Evolutionary conservation across 768 basidiomycete genomes (phyloP).

Genomic region (Suillus subluteus): DNA sequence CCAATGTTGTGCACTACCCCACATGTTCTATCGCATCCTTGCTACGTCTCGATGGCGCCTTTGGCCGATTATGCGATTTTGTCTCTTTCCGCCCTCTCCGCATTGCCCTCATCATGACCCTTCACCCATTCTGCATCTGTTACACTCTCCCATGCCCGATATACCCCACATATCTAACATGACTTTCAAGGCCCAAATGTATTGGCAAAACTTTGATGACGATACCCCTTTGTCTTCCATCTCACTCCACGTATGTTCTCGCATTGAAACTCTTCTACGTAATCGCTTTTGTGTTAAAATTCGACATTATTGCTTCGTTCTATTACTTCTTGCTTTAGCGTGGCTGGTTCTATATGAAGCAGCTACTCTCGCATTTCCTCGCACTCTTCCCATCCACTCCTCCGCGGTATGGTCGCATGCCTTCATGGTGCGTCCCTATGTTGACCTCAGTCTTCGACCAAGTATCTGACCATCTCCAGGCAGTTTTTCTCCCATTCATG

Average conservation of each 20-base stretch:
- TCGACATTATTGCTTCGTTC: constrained; percentile 4
- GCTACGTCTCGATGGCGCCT: constrained; percentile 15
- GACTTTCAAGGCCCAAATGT: constrained; percentile 6
- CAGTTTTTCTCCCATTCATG: constrained; percentile 2
- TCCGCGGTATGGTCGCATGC: background rate
- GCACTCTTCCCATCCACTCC: background rate
- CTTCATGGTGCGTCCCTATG: background rate
- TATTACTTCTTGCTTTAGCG: constrained; percentile 2
- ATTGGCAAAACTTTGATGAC: constrained; percentile 8
- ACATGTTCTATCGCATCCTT: constrained; percentile 7
- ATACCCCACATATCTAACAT: constrained; percentile 11
- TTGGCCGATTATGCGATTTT: constrained; percentile 13
- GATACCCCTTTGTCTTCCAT: constrained; percentile 2
- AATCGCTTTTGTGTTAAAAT: constrained; percentile 3
- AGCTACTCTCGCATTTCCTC: background rate
- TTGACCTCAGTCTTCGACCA: background rate
- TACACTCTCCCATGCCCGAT: constrained; percentile 19
- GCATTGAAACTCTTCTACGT: constrained; percentile 7
- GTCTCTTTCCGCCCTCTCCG: constrained; percentile 7
- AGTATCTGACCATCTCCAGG: background rate
- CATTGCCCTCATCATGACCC: constrained; percentile 26
- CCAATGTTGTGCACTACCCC: constrained; percentile 3
- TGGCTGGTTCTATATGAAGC: background rate
- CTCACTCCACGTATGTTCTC: background rate
- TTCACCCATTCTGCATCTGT: constrained; percentile 39